Evolutionary conservation across 768 basidiomycete genomes (phyloP), one percentile per base, ranked within the genome.

Genomic region (Russula sp.): DNA sequence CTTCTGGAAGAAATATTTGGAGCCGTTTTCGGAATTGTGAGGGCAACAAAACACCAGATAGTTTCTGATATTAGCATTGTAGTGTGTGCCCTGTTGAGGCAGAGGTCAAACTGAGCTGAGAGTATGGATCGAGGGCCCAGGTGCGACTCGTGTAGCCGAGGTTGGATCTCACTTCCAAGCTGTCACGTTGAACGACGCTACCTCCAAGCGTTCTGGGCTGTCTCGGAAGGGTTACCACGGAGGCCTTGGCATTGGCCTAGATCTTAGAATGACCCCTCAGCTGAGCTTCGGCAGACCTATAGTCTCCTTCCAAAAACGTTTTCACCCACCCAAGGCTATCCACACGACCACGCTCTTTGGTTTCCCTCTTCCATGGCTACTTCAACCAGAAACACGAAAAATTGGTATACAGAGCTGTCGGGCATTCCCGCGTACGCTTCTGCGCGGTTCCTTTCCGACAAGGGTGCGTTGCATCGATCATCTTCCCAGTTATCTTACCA

Each of bases 381-480:
- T 39, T 59, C 58, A 35, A 55, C 47, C 1, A 47, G 32, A 13
- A 47, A n/a, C 55, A 42, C 44, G 50, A 66, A 52, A 34, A 58
- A 22, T 45, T 66, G 66, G 66, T 66, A 55, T 31, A 66, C 57
- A 11, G 66, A 66, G 10, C 57, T 66, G 8, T 55, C 57, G 16
- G 48, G 58, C 55, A 59, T 66, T 31, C 63, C 66, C 13, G 16
- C 45, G 14, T 60, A 64, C 16, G 27, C 55, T 27, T 64, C 63
- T n/a, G 66, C 66, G 18, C 32, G 51, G 16, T 66, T 66, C 27
- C 48, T 66, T 45, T 66, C 66, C 2, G 59, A 66, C 44, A 59
- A 66, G 35, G 63, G 66, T 66, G 32, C n/a, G 66, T 54, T 42
- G 10, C 50, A 40, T 54, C 22, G 11, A 31, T 13, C 18, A 5